Conservation (phyloP, 1,139 yeast genomes). For the Lodderomyces jiufengensis region DNA sequence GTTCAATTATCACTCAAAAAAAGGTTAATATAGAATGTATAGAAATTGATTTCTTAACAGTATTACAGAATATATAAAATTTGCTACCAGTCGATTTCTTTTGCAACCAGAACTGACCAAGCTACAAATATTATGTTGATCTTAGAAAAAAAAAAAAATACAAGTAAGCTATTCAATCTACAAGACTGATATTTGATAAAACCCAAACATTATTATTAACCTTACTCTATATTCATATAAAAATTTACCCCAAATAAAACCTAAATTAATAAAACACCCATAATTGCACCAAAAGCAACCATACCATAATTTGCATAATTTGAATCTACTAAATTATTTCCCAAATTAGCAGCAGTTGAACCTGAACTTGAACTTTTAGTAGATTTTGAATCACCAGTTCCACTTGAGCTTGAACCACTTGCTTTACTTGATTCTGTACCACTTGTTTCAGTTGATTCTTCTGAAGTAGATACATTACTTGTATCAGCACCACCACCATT, state of each 20-base stretch:
- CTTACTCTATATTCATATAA: no score
- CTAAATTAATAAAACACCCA: constrained; percentile 4
- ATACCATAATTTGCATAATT: constrained; percentile 3
- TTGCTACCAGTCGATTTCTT: no score
- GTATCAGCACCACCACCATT: constrained; percentile 6
- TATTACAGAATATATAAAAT: neutral
- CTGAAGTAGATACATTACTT: neutral
- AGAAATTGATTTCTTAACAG: constrained; percentile 1
- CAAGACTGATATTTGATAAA: no score
- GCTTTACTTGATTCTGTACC: neutral
- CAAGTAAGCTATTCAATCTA: no score
- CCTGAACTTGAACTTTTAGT: constrained; percentile 1
- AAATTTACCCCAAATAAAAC: no score
- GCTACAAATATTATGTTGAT: no score
- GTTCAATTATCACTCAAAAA: neutral
- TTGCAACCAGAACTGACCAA: no score
- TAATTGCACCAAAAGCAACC: constrained; percentile 2
- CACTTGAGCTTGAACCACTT: constrained; percentile 4
- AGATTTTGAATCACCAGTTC: no score
- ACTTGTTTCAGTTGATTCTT: neutral
- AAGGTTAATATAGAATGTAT: neutral
- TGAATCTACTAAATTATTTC: constrained; percentile 1
- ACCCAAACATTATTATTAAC: no score
- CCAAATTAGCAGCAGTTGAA: constrained; percentile 1
- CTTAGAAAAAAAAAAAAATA: no score